Base-by-base conservation (phyloP, 1,284 basidiomycete genomes). In the Erythrobasidium hasegawianum region DNA sequence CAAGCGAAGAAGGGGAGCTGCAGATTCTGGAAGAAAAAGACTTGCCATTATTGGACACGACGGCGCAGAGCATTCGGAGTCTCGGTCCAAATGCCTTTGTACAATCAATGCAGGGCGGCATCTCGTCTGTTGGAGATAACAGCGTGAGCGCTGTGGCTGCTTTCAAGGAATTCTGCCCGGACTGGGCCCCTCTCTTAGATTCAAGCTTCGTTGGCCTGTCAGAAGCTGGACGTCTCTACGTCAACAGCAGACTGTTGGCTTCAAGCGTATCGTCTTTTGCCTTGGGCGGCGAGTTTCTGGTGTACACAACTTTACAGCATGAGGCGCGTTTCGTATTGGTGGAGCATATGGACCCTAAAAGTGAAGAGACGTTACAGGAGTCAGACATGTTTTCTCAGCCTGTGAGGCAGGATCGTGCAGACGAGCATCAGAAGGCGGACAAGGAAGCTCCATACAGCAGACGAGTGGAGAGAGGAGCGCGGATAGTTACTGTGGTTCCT, bases 221-320 rank as follows among this genome's bases (percentile, higher is more conserved):
- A 0, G 49, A 71, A 2, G 69, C 71, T n/a, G 77, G 77, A 8
- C 72, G 72, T 0, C 67, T 78, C 13, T 74, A 74, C 55, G 64
- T 72, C 26, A 71, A 72, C 24, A 56, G 55, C 0, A 66, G 64
- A 38, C 64, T 67, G 0, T 29, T 74, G 45, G 72, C 72, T 0
- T 50, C 45, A n/a, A 70, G 72, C 29, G 70, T 69, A 1, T 70
- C 72, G 22, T 97, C 94, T 0, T 91, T 94, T 78, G 83, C 83
- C 0, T 71, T 89, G n/a, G 86, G 89, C 0, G 84, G 87, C 7
- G 84, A 85, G 14, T 93, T 92, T 75, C 79, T 97, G 38, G 87
- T 96, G 52, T 96, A 86, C 79, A 93, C 90, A 0, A 92, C 90
- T 0, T 86, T 85, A 3, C 79, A 89, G 0, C 95, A 98, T 74